Percentiles rank a stretch among this genome's conserved stretches.
Evolutionary conservation across 495 filamentous ascomycete genomes (phyloP).

Genomic region (Hypoxylon fragiforme): DNA sequence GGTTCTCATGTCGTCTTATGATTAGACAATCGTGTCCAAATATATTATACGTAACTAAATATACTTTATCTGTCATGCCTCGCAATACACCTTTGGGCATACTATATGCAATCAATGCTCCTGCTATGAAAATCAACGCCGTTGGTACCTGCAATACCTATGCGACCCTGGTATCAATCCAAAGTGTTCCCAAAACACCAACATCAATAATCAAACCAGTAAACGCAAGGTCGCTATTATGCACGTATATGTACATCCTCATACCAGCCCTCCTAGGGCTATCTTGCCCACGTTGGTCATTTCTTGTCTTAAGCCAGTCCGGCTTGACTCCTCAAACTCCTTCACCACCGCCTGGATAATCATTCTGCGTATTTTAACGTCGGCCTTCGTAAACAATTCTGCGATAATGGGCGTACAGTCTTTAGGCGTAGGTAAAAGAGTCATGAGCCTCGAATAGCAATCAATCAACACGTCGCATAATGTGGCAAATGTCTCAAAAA

Average conservation of each 20-base stretch:
- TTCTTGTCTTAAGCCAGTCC: constrained; percentile 74
- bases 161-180: constrained; percentile 16
- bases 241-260: constrained; percentile 30
- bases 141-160: constrained; percentile 14
- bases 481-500: constrained; percentile 95
- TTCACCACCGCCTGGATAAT: constrained; percentile 81
- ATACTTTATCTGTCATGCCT: not conserved
- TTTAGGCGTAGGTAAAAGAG: constrained; percentile 65
- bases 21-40: constrained; percentile 2
- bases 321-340: constrained; percentile 89
- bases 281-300: constrained; percentile 82
- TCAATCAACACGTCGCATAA: constrained; percentile 95
- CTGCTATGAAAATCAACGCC: constrained; percentile 20
- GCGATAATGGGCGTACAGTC: constrained; percentile 65
- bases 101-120: constrained; percentile 22
- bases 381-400: constrained; percentile 88
- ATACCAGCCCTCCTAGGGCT: constrained; percentile 87
- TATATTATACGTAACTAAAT: constrained; percentile 8
- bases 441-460: constrained; percentile 77
- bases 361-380: constrained; percentile 80
- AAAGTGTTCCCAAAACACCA: constrained; percentile 27
- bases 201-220: constrained; percentile 8
- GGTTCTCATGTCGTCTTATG: not conserved
- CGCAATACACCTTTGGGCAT: not conserved
- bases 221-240: constrained; percentile 9